Percentiles rank a stretch among this genome's conserved stretches.
These are phyloP conservation scores for Galerina marginata DNA, from an alignment of 768 basidiomycete genomes.

Conservation along the genomic window DNA sequence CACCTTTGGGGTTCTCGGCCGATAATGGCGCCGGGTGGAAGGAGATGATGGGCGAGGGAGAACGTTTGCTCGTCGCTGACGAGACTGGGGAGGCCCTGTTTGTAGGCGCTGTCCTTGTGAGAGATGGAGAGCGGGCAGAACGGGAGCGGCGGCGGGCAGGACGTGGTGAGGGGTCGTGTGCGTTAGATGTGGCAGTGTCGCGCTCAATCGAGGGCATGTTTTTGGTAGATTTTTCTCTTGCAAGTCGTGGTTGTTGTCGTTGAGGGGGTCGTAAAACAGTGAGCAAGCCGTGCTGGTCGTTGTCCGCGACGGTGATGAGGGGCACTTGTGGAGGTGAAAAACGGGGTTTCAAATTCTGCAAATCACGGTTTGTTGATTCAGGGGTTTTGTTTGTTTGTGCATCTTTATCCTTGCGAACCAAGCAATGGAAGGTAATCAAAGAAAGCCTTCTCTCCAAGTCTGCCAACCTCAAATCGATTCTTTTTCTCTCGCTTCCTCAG, in stretches of 20 bases:
- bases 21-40: conserved; percentile 44
- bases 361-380: too few species aligned
- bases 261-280: neutral
- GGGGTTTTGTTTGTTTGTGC: too few species aligned
- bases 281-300: neutral
- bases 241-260: conserved; percentile 2
- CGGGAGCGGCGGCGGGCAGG: conserved; percentile 24
- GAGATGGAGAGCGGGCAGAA: conserved; percentile 27
- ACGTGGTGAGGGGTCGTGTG: conserved; percentile 23
- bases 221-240: neutral
- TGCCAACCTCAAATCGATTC: too few species aligned
- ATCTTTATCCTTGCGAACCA: too few species aligned
- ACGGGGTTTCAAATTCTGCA: too few species aligned
- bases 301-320: neutral
- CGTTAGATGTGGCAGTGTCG: conserved; percentile 15
- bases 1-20: conserved; percentile 42
- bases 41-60: conserved; percentile 53
- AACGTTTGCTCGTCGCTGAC: conserved; percentile 37
- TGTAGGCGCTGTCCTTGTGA: conserved; percentile 20
- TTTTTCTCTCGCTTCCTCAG: too few species aligned
- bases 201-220: conserved; percentile 12
- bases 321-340: neutral
- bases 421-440: too few species aligned
- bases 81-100: conserved; percentile 3
- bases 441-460: too few species aligned